Percentiles rank a stretch among this genome's conserved stretches.
phyloP scores from a whole-genome alignment of 257 asterid genomes.

The Osmanthus fragrans region DNA sequence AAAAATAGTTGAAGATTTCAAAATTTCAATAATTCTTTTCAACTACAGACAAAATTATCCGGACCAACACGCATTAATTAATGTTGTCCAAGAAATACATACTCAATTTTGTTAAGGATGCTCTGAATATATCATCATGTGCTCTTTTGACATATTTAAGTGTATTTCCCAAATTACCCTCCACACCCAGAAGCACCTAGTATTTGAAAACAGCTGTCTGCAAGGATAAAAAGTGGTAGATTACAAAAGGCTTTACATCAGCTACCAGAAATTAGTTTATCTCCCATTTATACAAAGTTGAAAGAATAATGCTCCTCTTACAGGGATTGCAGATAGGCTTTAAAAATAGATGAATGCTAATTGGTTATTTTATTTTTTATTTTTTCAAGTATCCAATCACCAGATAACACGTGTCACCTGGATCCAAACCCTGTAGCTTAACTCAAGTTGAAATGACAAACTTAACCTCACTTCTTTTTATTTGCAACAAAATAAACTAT shows the following conservation, averaged over 20 bases:
- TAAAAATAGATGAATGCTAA: too few relatives aligned
- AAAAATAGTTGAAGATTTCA: neutral
- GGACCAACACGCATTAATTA: neutral
- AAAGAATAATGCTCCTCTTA: too few relatives aligned
- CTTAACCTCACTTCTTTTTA: neutral
- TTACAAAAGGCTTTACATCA: neutral
- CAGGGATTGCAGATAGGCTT: too few relatives aligned
- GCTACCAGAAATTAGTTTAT: slow-evolving; percentile 11
- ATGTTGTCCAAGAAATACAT: neutral
- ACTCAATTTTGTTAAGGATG: slow-evolving; percentile 1
- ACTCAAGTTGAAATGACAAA: slow-evolving; percentile 7
- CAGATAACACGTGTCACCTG: too few relatives aligned
- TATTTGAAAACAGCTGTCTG: neutral
- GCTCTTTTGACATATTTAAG: neutral
- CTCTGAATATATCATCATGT: neutral
- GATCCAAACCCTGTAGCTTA: too few relatives aligned
- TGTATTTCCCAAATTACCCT: neutral
- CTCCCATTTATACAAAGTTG: neutral
- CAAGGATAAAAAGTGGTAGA: neutral
- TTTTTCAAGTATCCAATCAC: too few relatives aligned
- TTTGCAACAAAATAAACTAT: neutral
- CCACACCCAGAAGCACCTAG: neutral
- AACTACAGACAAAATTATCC: neutral
- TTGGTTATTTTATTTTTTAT: too few relatives aligned
- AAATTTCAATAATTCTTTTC: neutral